Evolutionary conservation across 805 yeast genomes (phyloP), one percentile per base, ranked within the genome.

Genomic region (Candida ulmi): DNA sequence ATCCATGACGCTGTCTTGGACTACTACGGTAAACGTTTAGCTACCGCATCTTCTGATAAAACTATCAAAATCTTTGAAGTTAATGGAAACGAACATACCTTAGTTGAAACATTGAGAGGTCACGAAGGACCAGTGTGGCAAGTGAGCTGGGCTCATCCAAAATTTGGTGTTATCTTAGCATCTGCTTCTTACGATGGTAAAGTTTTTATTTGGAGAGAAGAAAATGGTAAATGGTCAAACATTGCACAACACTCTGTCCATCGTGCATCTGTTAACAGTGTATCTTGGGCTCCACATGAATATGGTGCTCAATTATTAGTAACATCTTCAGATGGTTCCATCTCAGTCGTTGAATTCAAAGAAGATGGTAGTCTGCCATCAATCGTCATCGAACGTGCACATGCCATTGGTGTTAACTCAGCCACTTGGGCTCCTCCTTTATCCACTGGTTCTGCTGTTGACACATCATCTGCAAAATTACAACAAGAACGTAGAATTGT

Each of bases 121-220:
- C 99, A 93, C 62, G 96, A 88, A 46, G 99, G 98, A 26, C 98
- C 99, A 11, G 97, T 93, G 35, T 93, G 99, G 99, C 96, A 91
- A 66, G 95, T 88, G 17, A 78, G 87, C 39, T 93, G 99, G 99
- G 98, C 98, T 3, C 99, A 93, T 60, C 99, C 99, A 25, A 91
- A 91, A 62, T 93, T 91, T 58, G 99, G 99, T 30, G 83, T 88
- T 12, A 87, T 91, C 47, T 71, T 93, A 48, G 99, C 99, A 1
- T 83, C 95, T 19, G 87, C 95, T 52, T 88, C 96, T 2, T 93
- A 88, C 58, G 97, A 93, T 59, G 99, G 99, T 39, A 84, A 84
- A 55, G 97, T 87, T 15, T 67, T 90, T 45, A 80, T 93, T 54
- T 93, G 99, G 99, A 83, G 87, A 57, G 96, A 91, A 63, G 96